Evolutionary conservation across 371 early-diverging fungal genomes (phyloP), one percentile per base, ranked within the genome.

Genomic region (Apophysomyces trapeziformis): DNA sequence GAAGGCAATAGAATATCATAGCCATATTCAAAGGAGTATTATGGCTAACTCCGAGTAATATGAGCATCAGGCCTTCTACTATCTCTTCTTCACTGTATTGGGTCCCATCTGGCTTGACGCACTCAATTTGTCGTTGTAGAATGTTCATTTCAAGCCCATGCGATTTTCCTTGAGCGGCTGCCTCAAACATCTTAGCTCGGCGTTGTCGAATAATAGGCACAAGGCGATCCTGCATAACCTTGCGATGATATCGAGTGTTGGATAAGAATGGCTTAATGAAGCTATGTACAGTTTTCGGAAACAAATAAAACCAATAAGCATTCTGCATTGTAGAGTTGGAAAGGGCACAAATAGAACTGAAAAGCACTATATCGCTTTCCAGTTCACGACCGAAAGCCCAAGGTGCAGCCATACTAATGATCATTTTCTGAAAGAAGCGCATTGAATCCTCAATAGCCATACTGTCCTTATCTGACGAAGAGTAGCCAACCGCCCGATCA

Each of bases 31-130:
- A 65, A 0, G 76, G 67, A 5, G 76, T 80, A 2, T 74, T 75
- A 32, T 79, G 80, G 1, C 75, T 77, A 21, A 77, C 70, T 1
- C 77, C 78, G 57, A 77, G 77, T 4, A 76, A 78, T 26, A 77
- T n/a, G 32, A 75, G 21, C n/a, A 80, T 47, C 9, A 75, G 47
- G 13, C 68, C 35, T 9, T 71, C 67, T 9, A 69, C 58, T 2
- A 76, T 54, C 44, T 74, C 68, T 5, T 61, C 44, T 4, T 66
- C 68, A 2, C 65, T 50, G 26, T 61, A 70, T 2, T 47, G 26
- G 9, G 64, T 58, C 18, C 76, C 73, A 43, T 74, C 70, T 11
- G 57, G 68, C 1, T 74, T 56, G 16, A 47, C 37, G 16, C 50
- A 72, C 18, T 72, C 77, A 0, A 71, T 64, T 3, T 75, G 56